Evolutionary conservation across 2,329 filamentous ascomycete genomes (phyloP).

Genomic region (Coniella lustricola): DNA sequence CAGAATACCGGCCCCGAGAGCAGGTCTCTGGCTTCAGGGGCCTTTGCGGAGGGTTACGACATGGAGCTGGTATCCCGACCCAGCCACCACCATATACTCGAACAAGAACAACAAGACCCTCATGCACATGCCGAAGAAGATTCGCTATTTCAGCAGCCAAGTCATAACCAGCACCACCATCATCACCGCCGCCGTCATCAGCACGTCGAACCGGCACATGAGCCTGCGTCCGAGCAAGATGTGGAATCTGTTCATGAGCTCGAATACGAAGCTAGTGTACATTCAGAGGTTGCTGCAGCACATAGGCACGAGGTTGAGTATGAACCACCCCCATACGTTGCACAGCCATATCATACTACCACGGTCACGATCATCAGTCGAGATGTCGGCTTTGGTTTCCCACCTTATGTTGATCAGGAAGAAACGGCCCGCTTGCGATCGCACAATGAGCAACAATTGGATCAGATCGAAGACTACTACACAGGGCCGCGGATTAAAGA

Average conservation of each 20-base stretch:
- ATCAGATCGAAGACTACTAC: slow-evolving; percentile 27
- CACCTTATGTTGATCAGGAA: slow-evolving; percentile 11
- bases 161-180: too few relatives aligned
- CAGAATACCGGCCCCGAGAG: slow-evolving; percentile 21
- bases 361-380: slow-evolving; percentile 44
- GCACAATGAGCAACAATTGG: slow-evolving; percentile 17
- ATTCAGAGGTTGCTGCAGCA: not conserved
- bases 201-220: not conserved
- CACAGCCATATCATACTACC: slow-evolving; percentile 33
- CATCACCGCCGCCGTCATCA: slow-evolving; percentile 1
- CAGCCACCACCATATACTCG: slow-evolving; percentile 5
- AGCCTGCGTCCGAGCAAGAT: not conserved
- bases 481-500: slow-evolving; percentile 25
- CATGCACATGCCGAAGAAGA: too few relatives aligned
- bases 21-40: slow-evolving; percentile 23
- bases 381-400: slow-evolving; percentile 31
- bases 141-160: too few relatives aligned
- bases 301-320: slow-evolving; percentile 22
- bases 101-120: slow-evolving; percentile 9
- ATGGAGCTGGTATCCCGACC: slow-evolving; percentile 2
- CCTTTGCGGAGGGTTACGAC: slow-evolving; percentile 26
- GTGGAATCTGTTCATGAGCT: too few relatives aligned
- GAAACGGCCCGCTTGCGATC: slow-evolving; percentile 11
- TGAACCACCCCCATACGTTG: slow-evolving; percentile 32
- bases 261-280: too few relatives aligned